Evolutionary conservation across 306 rosid species (phyloP).

Genomic region (Hippophae gyantsensis): DNA sequence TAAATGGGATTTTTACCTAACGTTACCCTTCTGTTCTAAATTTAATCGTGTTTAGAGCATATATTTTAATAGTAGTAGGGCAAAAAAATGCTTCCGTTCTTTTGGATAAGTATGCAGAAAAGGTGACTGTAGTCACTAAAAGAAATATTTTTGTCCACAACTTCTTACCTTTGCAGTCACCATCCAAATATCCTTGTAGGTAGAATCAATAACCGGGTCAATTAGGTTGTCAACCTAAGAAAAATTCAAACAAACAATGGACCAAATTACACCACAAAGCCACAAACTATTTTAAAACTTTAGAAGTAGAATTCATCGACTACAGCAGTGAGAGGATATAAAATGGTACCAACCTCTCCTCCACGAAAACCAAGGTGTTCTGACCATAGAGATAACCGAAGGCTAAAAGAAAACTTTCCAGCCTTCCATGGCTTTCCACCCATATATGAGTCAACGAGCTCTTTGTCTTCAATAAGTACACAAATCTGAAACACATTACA

Average conservation of each 20-base stretch:
- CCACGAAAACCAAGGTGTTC: slow-evolving; percentile 85
- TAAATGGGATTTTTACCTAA: no score
- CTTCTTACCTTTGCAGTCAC: slow-evolving; percentile 79
- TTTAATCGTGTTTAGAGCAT: no score
- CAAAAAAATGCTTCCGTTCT: no score
- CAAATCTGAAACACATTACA: slow-evolving; percentile 55
- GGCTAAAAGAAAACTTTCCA: slow-evolving; percentile 75
- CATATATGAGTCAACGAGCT: slow-evolving; percentile 57
- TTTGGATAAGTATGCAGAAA: no score
- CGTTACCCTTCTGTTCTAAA: no score
- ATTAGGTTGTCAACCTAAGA: slow-evolving; percentile 52
- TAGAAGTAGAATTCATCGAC: neutral
- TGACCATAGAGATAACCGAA: slow-evolving; percentile 83
- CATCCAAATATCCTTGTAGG: slow-evolving; percentile 93
- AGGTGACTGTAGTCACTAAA: no score
- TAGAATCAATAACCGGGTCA: slow-evolving; percentile 75
- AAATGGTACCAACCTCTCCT: slow-evolving; percentile 55
- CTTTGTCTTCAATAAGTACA: slow-evolving; percentile 79
- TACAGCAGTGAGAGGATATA: neutral
- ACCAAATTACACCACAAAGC: slow-evolving; percentile 18
- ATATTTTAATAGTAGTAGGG: no score
- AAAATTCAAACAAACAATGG: slow-evolving; percentile 12
- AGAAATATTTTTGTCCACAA: neutral
- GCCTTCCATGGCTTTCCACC: slow-evolving; percentile 93
- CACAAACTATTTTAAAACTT: neutral